phyloP scores from a whole-genome alignment of 208 protist genomes.

The Leishmania arabica region DNA sequence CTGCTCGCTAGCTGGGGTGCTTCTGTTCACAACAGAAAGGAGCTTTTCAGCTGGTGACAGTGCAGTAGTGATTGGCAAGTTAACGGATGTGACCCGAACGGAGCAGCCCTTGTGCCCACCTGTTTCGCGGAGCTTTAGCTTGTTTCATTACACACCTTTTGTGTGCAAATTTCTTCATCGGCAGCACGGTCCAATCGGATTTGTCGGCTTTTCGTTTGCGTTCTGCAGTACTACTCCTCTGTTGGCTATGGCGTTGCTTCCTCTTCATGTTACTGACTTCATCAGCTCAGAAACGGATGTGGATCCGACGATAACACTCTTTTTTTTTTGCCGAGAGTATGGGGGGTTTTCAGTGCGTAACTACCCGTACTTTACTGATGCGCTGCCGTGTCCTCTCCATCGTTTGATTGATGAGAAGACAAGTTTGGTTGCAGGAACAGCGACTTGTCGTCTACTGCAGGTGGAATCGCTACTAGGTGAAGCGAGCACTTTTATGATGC shows the following conservation, averaged over 20 bases:
- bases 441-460: slow-evolving; percentile 1
- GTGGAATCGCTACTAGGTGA: not conserved
- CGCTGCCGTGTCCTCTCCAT: slow-evolving; percentile 1
- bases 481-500: not conserved
- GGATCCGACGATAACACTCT: not conserved
- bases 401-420: not conserved
- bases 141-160: slow-evolving; percentile 8
- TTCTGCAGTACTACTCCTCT: not conserved
- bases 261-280: not conserved
- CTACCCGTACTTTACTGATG: slow-evolving; percentile 1
- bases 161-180: slow-evolving; percentile 9
- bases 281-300: not conserved
- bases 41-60: not conserved
- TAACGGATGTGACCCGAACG: not conserved
- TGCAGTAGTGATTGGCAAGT: not conserved
- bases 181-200: not conserved
- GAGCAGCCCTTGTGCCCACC: not conserved
- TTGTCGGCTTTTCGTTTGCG: not conserved
- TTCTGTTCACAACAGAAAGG: not conserved
- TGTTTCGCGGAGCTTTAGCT: not conserved
- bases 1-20: not conserved
- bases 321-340: not conserved
- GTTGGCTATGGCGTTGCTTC: not conserved
- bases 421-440: not conserved
- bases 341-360: not conserved